phyloP scores from a whole-genome alignment of 148 eudicot species.

The Fallopia convolvulus region DNA sequence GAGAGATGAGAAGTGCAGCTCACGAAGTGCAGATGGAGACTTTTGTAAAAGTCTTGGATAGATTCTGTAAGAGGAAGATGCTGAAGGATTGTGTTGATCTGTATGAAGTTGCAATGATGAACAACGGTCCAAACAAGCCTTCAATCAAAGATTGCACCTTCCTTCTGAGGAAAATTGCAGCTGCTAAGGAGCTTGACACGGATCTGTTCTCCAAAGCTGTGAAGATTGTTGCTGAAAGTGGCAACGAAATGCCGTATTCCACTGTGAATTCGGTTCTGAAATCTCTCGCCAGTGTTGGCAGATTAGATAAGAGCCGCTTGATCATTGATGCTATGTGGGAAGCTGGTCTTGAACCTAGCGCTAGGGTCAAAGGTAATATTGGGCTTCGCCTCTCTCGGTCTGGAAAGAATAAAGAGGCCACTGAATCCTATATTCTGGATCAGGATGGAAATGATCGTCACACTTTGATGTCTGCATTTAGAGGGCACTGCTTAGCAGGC shows the following conservation, averaged over 20 bases:
- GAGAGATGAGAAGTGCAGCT: slow-evolving; percentile 58
- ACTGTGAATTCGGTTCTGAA: slow-evolving; percentile 51
- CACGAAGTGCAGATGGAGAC: slow-evolving; percentile 37
- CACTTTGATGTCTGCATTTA: slow-evolving; percentile 51
- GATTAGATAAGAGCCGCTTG: slow-evolving; percentile 50
- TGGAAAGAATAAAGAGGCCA: slow-evolving; percentile 39
- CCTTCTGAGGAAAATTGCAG: slow-evolving; percentile 57
- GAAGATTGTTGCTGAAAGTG: slow-evolving; percentile 37
- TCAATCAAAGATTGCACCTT: slow-evolving; percentile 45
- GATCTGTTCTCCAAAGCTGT: slow-evolving; percentile 47
- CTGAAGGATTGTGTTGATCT: slow-evolving; percentile 63
- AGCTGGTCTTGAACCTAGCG: slow-evolving; percentile 43
- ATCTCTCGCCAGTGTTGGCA: slow-evolving; percentile 67
- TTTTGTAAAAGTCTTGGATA: slow-evolving; percentile 35
- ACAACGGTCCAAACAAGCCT: slow-evolving; percentile 38
- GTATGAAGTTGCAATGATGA: slow-evolving; percentile 48
- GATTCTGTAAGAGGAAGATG: slow-evolving; percentile 43
- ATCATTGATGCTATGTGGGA: slow-evolving; percentile 58
- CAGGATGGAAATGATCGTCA: slow-evolving; percentile 25
- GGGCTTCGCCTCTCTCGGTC: slow-evolving; percentile 51
- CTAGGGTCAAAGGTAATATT: slow-evolving; percentile 34
- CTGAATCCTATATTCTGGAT: slow-evolving; percentile 35
- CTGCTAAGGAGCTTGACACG: slow-evolving; percentile 51
- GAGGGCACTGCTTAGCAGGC: slow-evolving; percentile 57
- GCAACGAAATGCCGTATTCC: slow-evolving; percentile 33